phyloP scores from a whole-genome alignment of 768 basidiomycete species.

The Pleurotus sapidus region DNA sequence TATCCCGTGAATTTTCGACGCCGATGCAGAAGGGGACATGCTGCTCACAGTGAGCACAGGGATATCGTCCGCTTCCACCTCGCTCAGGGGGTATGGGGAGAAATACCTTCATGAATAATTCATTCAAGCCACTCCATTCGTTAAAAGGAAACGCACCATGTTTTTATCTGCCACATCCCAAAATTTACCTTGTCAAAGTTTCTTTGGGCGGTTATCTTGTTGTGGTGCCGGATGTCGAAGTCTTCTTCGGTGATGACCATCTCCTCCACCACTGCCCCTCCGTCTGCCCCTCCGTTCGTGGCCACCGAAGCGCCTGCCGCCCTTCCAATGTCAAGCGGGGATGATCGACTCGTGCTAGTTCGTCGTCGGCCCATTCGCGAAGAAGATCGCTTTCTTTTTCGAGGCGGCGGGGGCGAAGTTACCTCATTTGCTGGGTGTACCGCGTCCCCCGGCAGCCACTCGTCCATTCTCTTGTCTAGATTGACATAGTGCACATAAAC shows the following conservation, averaged over 20 bases:
- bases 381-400: conserved; percentile 23
- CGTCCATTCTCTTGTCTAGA: conserved; percentile 71
- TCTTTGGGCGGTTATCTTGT: conserved; percentile 62
- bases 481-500: conserved; percentile 73
- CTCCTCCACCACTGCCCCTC: conserved; percentile 18
- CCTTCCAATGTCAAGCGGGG: not conserved
- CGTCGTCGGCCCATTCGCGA: not conserved
- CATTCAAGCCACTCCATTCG: not conserved
- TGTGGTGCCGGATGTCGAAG: conserved; percentile 65
- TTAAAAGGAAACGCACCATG: conserved; percentile 57
- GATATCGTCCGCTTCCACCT: conserved; percentile 59
- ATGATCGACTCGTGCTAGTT: not conserved
- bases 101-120: conserved; percentile 66
- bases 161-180: conserved; percentile 83
- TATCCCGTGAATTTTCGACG: conserved; percentile 48
- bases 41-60: conserved; percentile 15
- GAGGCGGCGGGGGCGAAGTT: conserved; percentile 21
- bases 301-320: not conserved
- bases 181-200: conserved; percentile 89
- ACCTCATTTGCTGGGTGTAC: conserved; percentile 12
- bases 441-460: conserved; percentile 54
- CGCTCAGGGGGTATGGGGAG: conserved; percentile 84
- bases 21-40: conserved; percentile 12
- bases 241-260: conserved; percentile 64
- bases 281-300: too few species aligned